Evolutionary conservation across 192 early-diverging fungal species (phyloP).

Genomic region (Pilobolus umbonatus): DNA sequence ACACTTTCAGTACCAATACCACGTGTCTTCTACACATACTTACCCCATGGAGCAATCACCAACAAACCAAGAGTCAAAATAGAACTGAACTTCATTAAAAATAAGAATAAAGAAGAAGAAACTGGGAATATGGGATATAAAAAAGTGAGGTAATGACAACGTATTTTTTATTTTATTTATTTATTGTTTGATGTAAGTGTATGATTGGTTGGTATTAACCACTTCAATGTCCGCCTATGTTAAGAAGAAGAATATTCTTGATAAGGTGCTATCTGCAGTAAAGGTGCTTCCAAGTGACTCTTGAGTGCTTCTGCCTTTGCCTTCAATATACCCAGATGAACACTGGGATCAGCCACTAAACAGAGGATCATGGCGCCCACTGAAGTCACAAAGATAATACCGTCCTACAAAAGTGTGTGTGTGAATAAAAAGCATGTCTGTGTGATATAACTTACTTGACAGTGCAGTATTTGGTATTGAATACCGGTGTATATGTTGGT

Average conservation of each 20-base stretch:
- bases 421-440: too few relatives aligned
- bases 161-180: not conserved
- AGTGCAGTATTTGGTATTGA: constrained; percentile 43
- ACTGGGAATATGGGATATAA: not conserved
- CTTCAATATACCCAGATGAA: constrained; percentile 50
- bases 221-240: not conserved
- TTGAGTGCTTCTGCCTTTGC: constrained; percentile 49
- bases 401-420: too few relatives aligned
- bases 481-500: not conserved
- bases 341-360: constrained; percentile 42
- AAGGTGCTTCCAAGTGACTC: constrained; percentile 44
- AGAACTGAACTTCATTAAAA: constrained; percentile 14
- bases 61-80: constrained; percentile 13
- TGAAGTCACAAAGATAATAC: constrained; percentile 13
- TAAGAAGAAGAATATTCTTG: constrained; percentile 7
- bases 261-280: constrained; percentile 10
- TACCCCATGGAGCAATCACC: not conserved
- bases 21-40: not conserved
- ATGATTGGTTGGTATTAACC: too few relatives aligned
- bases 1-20: not conserved
- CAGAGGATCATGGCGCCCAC: constrained; percentile 49
- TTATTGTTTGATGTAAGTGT: not conserved
- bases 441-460: constrained; percentile 35
- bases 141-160: not conserved
- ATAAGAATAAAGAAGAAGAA: constrained; percentile 5